These are phyloP conservation scores for Geum urbanum DNA, from an alignment of 306 rosid species.

Conservation along the genomic window DNA sequence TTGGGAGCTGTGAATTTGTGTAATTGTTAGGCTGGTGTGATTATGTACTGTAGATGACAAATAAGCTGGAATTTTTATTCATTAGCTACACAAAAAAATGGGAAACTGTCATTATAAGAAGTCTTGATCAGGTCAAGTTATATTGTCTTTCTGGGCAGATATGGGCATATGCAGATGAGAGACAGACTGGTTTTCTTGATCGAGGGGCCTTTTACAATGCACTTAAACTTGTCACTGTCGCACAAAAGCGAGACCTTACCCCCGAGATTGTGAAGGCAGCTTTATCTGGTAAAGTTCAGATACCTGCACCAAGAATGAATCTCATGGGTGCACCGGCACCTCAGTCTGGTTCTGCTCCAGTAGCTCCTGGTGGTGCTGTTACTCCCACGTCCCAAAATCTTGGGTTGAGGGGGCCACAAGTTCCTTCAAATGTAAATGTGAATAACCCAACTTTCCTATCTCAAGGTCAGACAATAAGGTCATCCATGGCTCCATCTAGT, in stretches of 20 bases:
- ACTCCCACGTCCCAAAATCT: constrained; percentile 41
- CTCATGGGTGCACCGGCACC: constrained; percentile 44
- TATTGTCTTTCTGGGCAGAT: constrained; percentile 47
- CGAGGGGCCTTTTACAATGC: constrained; percentile 92
- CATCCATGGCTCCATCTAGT: constrained; percentile 39
- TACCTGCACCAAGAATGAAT: constrained; percentile 90
- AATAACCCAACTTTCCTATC: constrained; percentile 43
- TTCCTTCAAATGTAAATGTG: constrained; percentile 33
- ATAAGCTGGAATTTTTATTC: neutral
- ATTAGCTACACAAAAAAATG: neutral
- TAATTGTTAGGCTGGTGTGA: neutral
- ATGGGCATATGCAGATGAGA: constrained; percentile 77
- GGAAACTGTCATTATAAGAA: neutral
- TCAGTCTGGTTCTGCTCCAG: constrained; percentile 38
- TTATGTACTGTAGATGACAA: neutral
- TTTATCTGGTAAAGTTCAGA: constrained; percentile 80
- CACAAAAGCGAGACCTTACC: constrained; percentile 83
- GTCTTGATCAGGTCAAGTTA: constrained; percentile 7
- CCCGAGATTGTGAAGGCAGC: constrained; percentile 93
- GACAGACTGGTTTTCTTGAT: constrained; percentile 77
- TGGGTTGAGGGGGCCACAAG: constrained; percentile 46
- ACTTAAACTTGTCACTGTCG: constrained; percentile 96
- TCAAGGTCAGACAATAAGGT: constrained; percentile 41
- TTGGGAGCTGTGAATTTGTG: neutral
- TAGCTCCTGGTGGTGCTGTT: constrained; percentile 38